These are phyloP conservation scores for Trichoderma citrinoviride DNA, from an alignment of 2,329 filamentous ascomycete species.

Conservation along the genomic window DNA sequence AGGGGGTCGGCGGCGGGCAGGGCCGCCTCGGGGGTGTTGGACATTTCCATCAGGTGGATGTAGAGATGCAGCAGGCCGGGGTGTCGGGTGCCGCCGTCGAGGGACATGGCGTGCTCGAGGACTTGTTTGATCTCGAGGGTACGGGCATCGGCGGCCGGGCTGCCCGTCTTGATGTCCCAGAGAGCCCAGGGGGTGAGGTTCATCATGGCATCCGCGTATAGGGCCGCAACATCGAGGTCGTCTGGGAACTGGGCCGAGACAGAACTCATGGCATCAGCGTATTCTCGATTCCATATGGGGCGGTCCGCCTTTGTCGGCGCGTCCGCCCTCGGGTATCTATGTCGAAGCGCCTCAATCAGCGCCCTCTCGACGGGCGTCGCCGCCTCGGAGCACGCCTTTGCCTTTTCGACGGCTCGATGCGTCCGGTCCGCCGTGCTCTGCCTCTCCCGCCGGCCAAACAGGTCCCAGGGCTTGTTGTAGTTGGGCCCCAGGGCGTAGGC, in stretches of 20 bases:
- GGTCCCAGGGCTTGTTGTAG: constrained; percentile 73
- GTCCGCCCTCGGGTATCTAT: constrained; percentile 56
- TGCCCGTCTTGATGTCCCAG: constrained; percentile 41
- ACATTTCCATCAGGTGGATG: constrained; percentile 79
- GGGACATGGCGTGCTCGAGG: constrained; percentile 49
- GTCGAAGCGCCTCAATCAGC: constrained; percentile 60
- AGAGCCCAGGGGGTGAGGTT: constrained; percentile 48
- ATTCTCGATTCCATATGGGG: constrained; percentile 38
- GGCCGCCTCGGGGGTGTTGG: constrained; percentile 60
- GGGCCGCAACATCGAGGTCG: constrained; percentile 39
- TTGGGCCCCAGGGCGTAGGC: constrained; percentile 73
- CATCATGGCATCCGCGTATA: constrained; percentile 47
- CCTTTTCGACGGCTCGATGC: constrained; percentile 32
- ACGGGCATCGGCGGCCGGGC: constrained; percentile 33
- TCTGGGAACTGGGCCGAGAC: constrained; percentile 39
- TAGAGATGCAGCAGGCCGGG: constrained; percentile 73
- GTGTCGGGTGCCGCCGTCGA: constrained; percentile 46
- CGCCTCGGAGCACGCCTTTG: constrained; percentile 26
- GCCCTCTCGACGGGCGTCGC: constrained; percentile 51
- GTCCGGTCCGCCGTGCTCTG: constrained; percentile 43
- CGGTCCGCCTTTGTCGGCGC: constrained; percentile 46
- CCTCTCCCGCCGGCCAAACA: constrained; percentile 63
- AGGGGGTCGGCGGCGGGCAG: constrained; percentile 60
- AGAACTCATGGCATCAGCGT: constrained; percentile 40
- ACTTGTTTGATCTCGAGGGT: constrained; percentile 36